Evolutionary conservation across 345 rosid species (phyloP), one percentile per base, ranked within the genome.

Genomic region (Eucalyptus cladocalyx): DNA sequence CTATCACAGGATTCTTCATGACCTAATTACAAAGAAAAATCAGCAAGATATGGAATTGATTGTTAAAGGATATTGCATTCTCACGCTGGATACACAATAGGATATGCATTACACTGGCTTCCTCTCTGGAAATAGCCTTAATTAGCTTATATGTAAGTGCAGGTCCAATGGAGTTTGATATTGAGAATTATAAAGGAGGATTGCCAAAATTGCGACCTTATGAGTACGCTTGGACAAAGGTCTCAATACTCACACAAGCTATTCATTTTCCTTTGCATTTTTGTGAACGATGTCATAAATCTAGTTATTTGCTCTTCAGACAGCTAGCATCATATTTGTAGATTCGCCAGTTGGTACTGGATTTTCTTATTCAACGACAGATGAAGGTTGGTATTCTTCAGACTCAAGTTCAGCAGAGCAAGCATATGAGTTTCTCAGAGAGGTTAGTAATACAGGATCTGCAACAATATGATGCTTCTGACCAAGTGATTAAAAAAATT

Each of bases 261-360:
- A 9, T 86, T 15, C 43, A 34, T 48, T 86, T 51, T 24, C 26
- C 51, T 18, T 87, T 3, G 42, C 19, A 81, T 88, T 80, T 51
- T 18, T 51, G 42, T 58, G 83, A 32, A n/a, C 30, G 7, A 51
- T 30, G 11, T 18, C 40, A n/a, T 86, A 40, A 47, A 53, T 58
- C 23, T 60, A 11, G n/a, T 45, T 72, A 37, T 28, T 81, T 30
- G 53, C 48, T 50, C 48, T 51, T 26, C 89, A 92, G 93, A 87
- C 91, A 42, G 89, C 91, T 3, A 91, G 93, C 56, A 87, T 91
- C 30, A 67, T 91, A 87, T 91, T 90, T 34, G 11, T 90, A 34
- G 93, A 92, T 89, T 86, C 92, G 28, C 92, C 93, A 28, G 90
- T 92, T 87, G 91, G 92, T 85, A 87, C 91, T 60, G 92, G 93